Percentiles rank a stretch among this genome's conserved stretches.
These are phyloP conservation scores for Astrocystis sublimbata DNA, from an alignment of 495 filamentous ascomycete species.

Conservation along the genomic window DNA sequence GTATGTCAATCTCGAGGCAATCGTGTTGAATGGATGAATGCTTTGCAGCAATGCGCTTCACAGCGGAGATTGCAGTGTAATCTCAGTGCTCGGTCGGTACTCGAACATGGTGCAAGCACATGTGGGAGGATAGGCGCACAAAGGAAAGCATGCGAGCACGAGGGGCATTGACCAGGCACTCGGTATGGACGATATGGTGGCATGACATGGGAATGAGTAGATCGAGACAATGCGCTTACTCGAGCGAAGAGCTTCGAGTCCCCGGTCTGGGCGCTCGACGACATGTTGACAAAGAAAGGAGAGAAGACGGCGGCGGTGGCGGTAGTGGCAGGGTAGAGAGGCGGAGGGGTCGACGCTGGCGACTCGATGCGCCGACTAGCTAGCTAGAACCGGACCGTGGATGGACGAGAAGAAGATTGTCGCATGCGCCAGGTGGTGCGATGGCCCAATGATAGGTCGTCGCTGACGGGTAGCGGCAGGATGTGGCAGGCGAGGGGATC, in stretches of 20 bases:
- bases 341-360: conserved; percentile 48
- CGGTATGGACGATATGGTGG: neutral
- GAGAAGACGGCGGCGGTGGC: neutral
- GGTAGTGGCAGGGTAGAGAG: neutral
- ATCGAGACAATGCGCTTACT: conserved; percentile 61
- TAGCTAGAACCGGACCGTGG: neutral
- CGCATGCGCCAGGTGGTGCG: conserved; percentile 16
- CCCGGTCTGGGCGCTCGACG: conserved; percentile 68
- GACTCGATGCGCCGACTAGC: conserved; percentile 11
- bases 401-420: conserved; percentile 20
- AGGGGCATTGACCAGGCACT: neutral
- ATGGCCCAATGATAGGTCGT: conserved; percentile 27
- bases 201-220: conserved; percentile 1
- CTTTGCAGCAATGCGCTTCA: neutral
- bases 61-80: neutral
- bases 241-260: conserved; percentile 99
- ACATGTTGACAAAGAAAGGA: conserved; percentile 15
- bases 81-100: neutral
- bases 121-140: neutral
- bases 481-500: conserved; percentile 26
- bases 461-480: conserved; percentile 22
- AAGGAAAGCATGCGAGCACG: neutral
- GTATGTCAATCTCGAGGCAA: neutral
- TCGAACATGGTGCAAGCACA: neutral
- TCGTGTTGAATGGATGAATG: neutral